phyloP scores from a whole-genome alignment of 2,329 filamentous ascomycete species.

The Hymenoscyphus occultus region DNA sequence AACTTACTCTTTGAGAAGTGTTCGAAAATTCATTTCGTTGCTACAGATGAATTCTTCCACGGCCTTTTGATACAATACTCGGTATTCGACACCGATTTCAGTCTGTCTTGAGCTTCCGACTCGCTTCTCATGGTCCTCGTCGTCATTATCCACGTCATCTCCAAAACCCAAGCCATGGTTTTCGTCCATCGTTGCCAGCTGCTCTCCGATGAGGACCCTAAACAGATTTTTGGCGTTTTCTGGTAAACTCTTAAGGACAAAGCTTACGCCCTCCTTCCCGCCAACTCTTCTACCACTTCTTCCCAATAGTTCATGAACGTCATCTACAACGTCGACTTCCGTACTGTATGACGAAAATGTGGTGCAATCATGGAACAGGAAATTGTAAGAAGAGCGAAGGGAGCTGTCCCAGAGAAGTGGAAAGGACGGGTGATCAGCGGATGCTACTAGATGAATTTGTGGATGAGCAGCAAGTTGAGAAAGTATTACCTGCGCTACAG shows the following conservation, averaged over 20 bases:
- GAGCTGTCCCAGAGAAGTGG: conserved; percentile 85
- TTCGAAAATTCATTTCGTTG: conserved; percentile 93
- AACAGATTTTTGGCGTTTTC: conserved; percentile 91
- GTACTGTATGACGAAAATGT: conserved; percentile 74
- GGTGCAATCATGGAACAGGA: conserved; percentile 90
- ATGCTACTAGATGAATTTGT: conserved; percentile 70
- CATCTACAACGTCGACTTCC: conserved; percentile 83
- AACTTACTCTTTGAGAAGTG: conserved; percentile 82
- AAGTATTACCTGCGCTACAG: conserved; percentile 67
- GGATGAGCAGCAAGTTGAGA: conserved; percentile 74
- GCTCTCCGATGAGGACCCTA: conserved; percentile 77
- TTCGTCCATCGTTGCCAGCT: conserved; percentile 66
- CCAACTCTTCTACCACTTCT: conserved; percentile 75
- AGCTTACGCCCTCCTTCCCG: conserved; percentile 87
- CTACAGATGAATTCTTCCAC: conserved; percentile 96
- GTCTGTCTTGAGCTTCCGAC: conserved; percentile 19
- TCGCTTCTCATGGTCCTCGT: conserved; percentile 35
- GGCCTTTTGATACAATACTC: conserved; percentile 89
- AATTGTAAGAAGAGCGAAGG: conserved; percentile 77
- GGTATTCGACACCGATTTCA: conserved; percentile 76
- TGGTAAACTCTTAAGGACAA: conserved; percentile 84
- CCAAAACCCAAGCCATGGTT: conserved; percentile 46
- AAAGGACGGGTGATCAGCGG: conserved; percentile 85
- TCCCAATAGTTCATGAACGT: conserved; percentile 83
- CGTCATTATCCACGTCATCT: conserved; percentile 49